Evolutionary conservation across 2,329 filamentous ascomycete genomes (phyloP).

Genomic region (Raffaelea albimanens): DNA sequence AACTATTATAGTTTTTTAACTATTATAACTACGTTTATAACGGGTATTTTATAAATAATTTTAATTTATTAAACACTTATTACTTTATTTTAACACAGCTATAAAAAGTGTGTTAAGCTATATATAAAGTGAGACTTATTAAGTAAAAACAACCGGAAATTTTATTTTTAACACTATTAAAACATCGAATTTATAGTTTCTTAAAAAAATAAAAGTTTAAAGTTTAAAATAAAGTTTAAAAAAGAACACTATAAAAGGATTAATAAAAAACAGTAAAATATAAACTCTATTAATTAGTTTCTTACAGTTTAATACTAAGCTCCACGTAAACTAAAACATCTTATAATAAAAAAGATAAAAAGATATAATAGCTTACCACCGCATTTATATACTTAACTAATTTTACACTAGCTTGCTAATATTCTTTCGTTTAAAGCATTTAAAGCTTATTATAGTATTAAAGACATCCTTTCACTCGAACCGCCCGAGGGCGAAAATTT

Average conservation of each 20-base stretch:
- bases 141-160: neutral
- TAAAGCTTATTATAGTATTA: neutral
- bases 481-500: constrained; percentile 1
- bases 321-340: constrained; percentile 2
- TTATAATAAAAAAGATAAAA: constrained; percentile 4
- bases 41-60: constrained; percentile 3
- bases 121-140: constrained; percentile 5
- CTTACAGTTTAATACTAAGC: constrained; percentile 2
- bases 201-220: constrained; percentile 4
- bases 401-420: constrained; percentile 5
- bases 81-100: constrained; percentile 6
- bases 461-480: neutral
- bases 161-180: constrained; percentile 1
- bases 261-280: constrained; percentile 7
- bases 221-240: constrained; percentile 7
- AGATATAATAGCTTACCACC: constrained; percentile 1
- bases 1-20: constrained; percentile 8
- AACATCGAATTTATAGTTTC: constrained; percentile 6
- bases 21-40: constrained; percentile 7
- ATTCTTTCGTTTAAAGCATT: constrained; percentile 4
- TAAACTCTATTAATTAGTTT: neutral
- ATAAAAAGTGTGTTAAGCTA: constrained; percentile 5
- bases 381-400: constrained; percentile 4
- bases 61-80: constrained; percentile 6
- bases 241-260: constrained; percentile 6